Base-by-base conservation (phyloP, 2,329 filamentous ascomycete genomes). In the Penicillium rolfsii region DNA sequence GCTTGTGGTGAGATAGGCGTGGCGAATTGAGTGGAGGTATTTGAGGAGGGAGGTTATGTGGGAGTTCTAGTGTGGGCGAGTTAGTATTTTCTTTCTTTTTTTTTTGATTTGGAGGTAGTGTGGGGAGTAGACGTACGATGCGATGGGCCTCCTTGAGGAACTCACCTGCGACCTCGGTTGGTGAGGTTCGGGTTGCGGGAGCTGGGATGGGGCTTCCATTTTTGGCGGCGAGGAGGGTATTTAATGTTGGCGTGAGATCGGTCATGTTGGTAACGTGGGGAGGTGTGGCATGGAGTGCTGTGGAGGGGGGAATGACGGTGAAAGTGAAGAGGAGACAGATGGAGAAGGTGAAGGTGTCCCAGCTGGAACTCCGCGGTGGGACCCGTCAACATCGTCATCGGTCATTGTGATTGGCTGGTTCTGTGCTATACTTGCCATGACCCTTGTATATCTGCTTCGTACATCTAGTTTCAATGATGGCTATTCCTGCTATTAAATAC, bases 91-190 rank as follows among this genome's bases (percentile, higher is more conserved):
- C 11, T 33, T 11, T 33, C 4, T 38, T n/a, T 28, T 22, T 19
- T 2, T 22, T 49, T 58, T 36, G 35, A 40, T 38, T n/a, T 28
- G 35, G 46, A 43, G 41, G 33, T n/a, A 16, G 26, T 55, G 30
- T 30, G 24, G 35, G 55, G 56, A 50, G 59, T 55, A 66, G 63
- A 65, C 69, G 55, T 58, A 96, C 93, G 76, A 98, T 97, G 74
- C 90, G 87, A 79, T 96, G 95, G 56, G 95, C 95, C 79, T 98
- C 94, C 73, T 94, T 93, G 36, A 98, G 82, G 74, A 98, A 99
- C 70, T 90, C 90, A 74, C 97, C 91, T 54, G 95, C 84, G 2
- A 72, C 74, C 59, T 75, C 67, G 30, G 71, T 70, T 28, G 67
- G 66, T 19, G 69, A 66, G 2, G 53, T 58, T 38, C 57, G 63